These are phyloP conservation scores for Powellomyces hirtus DNA, from an alignment of 192 early-diverging fungal species.

Conservation along the genomic window DNA sequence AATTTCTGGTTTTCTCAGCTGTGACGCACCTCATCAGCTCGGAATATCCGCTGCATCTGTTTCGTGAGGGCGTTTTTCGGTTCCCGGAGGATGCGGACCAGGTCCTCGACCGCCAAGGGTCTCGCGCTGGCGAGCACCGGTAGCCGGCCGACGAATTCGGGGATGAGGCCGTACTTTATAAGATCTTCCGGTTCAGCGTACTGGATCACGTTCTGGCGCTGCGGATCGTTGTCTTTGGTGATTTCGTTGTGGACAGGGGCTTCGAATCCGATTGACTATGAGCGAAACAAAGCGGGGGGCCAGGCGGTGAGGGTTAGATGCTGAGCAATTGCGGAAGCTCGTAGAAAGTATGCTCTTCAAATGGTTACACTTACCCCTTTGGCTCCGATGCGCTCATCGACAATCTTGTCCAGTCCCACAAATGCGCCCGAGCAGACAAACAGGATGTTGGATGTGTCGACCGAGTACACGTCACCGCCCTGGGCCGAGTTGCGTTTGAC, in stretches of 20 bases:
- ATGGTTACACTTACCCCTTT: slow-evolving; percentile 48
- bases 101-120: slow-evolving; percentile 61
- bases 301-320: no score
- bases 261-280: slow-evolving; percentile 72
- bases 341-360: neutral
- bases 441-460: slow-evolving; percentile 88
- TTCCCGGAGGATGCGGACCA: slow-evolving; percentile 74
- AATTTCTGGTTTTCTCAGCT: no score
- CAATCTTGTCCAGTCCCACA: slow-evolving; percentile 78
- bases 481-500: slow-evolving; percentile 18
- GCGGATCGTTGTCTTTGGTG: neutral
- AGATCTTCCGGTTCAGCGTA: slow-evolving; percentile 72
- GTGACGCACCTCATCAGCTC: slow-evolving; percentile 50
- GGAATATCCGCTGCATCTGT: slow-evolving; percentile 78
- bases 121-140: slow-evolving; percentile 79
- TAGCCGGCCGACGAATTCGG: slow-evolving; percentile 85
- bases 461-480: slow-evolving; percentile 73
- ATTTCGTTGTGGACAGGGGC: slow-evolving; percentile 36
- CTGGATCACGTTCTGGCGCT: slow-evolving; percentile 52
- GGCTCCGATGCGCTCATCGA: slow-evolving; percentile 67
- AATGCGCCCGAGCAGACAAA: slow-evolving; percentile 90
- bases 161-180: slow-evolving; percentile 84
- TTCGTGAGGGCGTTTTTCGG: slow-evolving; percentile 79
- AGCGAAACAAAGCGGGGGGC: neutral
- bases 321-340: no score